Evolutionary conservation across 805 yeast genomes (phyloP), one percentile per base, ranked within the genome.

Genomic region (Kuraishia floccosa): DNA sequence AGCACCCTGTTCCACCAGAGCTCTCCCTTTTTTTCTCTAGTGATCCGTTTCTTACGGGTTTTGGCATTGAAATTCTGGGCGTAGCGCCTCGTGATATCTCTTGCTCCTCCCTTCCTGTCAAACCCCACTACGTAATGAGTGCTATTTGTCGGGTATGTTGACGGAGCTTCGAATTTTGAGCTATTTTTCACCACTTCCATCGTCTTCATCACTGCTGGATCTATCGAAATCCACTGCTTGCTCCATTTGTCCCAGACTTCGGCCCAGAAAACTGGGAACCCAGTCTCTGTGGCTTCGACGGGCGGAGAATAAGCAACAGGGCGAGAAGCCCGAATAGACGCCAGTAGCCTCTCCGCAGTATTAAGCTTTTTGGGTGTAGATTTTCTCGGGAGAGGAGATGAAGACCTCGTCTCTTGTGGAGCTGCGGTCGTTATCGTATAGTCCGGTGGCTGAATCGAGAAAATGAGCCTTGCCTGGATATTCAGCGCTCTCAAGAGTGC

Each of bases 381-480:
- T 31, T 13, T 19, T 7, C 22, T 10, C 9, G 9, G 22, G 7
- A 10, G 10, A 7, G 22, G 22, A 7, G 22, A 19, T 19, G 22
- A 10, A 19, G 22, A 19, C 22, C 22, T 10, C 9, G 22, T 19
- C 10, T 19, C 22, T 10, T 19, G 9, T 19, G 22, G 9, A 10
- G 30, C 44, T 24, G 40, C 49, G 2, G 49, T 38, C 31, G 47
- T 39, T 33, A 56, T 56, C 0, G 86, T 76, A 40, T 76, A 82
- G 48, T 91, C 96, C 0, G 96, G 87, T 0, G 96, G 91, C 47
- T 91, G 98, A 20, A 87, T 46, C 1, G 96, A 87, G 42, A 78
- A 76, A 0, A 86, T 75, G 17, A 91, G 54, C 27, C 98, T 60
- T 1, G 89, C 76, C 25, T 74, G 66, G 9, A 91, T 56, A 1